Evolutionary conservation across 352 stramenopile genomes (phyloP).

Genomic region (Thalassiosira livingstoniorum): DNA sequence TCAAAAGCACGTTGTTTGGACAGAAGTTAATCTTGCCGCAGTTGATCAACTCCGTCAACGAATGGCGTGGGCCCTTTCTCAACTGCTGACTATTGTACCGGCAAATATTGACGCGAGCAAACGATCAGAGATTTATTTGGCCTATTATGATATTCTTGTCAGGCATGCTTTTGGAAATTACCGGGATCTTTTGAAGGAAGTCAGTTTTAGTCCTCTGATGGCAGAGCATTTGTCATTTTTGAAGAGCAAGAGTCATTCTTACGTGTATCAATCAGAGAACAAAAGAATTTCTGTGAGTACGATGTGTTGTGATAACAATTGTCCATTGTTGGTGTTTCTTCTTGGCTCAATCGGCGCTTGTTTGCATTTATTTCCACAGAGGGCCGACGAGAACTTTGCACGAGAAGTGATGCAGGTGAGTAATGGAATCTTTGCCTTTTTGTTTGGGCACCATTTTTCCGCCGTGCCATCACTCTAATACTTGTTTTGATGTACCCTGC

Average conservation of each 20-base stretch:
- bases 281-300: too few relatives aligned
- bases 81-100: conserved; percentile 61
- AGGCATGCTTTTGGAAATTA: conserved; percentile 82
- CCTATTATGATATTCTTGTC: conserved; percentile 85
- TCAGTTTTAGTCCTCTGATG: conserved; percentile 3
- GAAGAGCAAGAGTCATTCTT: too few relatives aligned
- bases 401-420: too few relatives aligned
- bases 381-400: too few relatives aligned
- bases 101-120: conserved; percentile 29
- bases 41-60: conserved; percentile 75
- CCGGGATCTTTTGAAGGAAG: conserved; percentile 59
- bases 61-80: conserved; percentile 40
- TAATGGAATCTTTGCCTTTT: conserved; percentile 5
- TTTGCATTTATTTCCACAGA: too few relatives aligned
- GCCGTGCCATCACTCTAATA: neutral
- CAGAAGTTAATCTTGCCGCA: conserved; percentile 50
- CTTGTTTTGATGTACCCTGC: neutral
- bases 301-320: conserved; percentile 22
- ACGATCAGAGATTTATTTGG: conserved; percentile 60
- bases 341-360: conserved; percentile 67
- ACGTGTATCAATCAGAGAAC: too few relatives aligned
- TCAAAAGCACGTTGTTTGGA: conserved; percentile 55
- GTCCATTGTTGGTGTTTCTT: conserved; percentile 74
- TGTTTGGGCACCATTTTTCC: neutral
- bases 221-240: too few relatives aligned